Evolutionary conservation across 768 basidiomycete species (phyloP), one percentile per base, ranked within the genome.

Genomic region (Termitomyces sp.): DNA sequence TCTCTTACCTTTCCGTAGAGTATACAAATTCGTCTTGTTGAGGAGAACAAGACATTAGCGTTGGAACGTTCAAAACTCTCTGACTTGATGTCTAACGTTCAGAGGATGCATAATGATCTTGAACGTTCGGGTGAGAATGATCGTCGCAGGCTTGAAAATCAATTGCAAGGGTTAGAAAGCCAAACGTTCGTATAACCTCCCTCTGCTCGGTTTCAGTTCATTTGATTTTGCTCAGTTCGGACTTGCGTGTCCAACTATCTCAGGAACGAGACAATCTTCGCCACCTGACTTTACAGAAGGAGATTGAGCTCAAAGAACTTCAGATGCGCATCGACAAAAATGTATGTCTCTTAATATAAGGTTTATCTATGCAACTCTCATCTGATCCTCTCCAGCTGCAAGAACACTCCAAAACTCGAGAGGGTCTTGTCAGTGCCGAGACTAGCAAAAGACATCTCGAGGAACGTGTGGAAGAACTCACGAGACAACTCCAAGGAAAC

Each of bases 61-160:
- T 78, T 87, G 67, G 96, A 97, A 69, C 86, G 94, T 10, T 87
- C 93, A 0, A 89, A 91, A 62, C 79, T 97, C 3, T 86, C 92
- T 2, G 92, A 95, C 70, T 80, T 97, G 32, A 93, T 96, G 86
- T 78, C 82, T 31, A 96, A 92, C 69, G 87, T 96, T 29, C 93
- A 95, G 74, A 89, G 84, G 69, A 94, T 97, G 86, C 92, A 94
- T 67, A 85, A 85, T 59, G 96, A 97, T 66, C 79, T 92, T 7
- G 94, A 96, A 69, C 83, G 87, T 54, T 89, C 90, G 0, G 86
- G 88, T 6, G 87, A 89, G 70, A 96, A 92, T 61, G 92, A 96
- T 66, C 83, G 92, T 20, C 79, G 86, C 14, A 85, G 93, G 8
- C 75, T 96, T 38, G 94, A 97, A 73, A 86, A 79, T 59, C 88